Percentiles rank a stretch among this genome's conserved stretches.
Conservation (phyloP, 345 rosid genomes). For the Boechera stricta region DNA sequence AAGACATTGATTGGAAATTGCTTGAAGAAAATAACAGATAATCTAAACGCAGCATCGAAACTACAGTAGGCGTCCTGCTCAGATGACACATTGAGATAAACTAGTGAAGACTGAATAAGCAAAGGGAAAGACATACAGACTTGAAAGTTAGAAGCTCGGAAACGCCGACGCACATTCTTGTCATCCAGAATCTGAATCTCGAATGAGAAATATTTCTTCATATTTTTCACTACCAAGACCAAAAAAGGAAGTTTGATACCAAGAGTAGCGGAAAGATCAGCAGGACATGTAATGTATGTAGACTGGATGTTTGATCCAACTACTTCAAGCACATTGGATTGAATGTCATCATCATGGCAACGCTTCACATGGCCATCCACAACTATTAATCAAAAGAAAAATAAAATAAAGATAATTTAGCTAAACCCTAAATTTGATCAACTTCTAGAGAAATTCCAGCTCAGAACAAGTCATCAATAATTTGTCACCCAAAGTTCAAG, state of each 20-base stretch:
- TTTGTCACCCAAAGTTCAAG: background rate
- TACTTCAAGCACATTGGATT: constrained; percentile 89
- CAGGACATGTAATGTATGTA: constrained; percentile 92
- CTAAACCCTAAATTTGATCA: constrained; percentile 16
- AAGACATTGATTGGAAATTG: background rate
- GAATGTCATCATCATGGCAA: constrained; percentile 86
- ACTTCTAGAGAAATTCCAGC: background rate
- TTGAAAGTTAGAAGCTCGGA: constrained; percentile 98
- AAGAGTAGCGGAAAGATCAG: constrained; percentile 87
- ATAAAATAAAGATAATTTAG: background rate
- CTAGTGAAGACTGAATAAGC: constrained; percentile 2
- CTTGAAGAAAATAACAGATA: constrained; percentile 1
- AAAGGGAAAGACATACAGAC: constrained; percentile 74
- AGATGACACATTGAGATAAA: constrained; percentile 6
- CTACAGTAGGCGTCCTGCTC: background rate
- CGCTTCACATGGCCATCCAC: constrained; percentile 87
- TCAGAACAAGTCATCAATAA: constrained; percentile 13
- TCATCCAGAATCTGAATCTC: constrained; percentile 98
- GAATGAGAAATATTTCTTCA: constrained; percentile 91
- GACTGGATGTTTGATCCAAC: constrained; percentile 88
- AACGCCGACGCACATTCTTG: constrained; percentile 95
- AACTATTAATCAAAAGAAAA: constrained; percentile 44
- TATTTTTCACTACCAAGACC: constrained; percentile 88
- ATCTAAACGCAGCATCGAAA: background rate
- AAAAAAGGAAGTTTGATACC: constrained; percentile 95